These are phyloP conservation scores for Paraphaeosphaeria minitans DNA, from an alignment of 2,329 filamentous ascomycete genomes.

Conservation along the genomic window DNA sequence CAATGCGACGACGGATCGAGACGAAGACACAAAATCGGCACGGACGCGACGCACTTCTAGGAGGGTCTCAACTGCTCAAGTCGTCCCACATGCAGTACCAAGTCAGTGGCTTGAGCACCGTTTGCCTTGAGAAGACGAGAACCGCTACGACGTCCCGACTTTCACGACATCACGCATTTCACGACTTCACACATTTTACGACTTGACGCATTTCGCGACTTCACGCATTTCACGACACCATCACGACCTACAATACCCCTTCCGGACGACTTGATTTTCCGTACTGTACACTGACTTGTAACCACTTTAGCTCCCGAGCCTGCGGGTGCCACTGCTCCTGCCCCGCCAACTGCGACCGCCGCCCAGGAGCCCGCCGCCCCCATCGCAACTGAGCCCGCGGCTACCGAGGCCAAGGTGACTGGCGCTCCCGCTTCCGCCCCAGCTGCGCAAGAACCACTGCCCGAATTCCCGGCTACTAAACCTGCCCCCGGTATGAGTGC, in stretches of 20 bases:
- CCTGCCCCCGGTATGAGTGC: conserved; percentile 47
- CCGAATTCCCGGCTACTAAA: conserved; percentile 32
- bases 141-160: not conserved
- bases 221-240: conserved; percentile 2
- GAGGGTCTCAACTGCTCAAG: not conserved
- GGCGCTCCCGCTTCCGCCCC: conserved; percentile 20
- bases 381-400: conserved; percentile 22
- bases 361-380: conserved; percentile 29
- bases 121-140: not conserved
- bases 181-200: conserved; percentile 3
- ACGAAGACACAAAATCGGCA: conserved; percentile 26
- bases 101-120: not conserved
- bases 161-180: conserved; percentile 8
- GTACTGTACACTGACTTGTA: conserved; percentile 28
- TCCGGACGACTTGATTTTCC: conserved; percentile 12
- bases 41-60: conserved; percentile 13
- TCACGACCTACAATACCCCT: not conserved
- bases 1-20: conserved; percentile 26
- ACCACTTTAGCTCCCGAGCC: conserved; percentile 39
- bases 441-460: conserved; percentile 24
- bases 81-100: not conserved
- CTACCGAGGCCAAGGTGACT: conserved; percentile 22
- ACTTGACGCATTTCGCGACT: conserved; percentile 7
- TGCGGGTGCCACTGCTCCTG: conserved; percentile 35
- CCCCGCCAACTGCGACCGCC: conserved; percentile 34